Conservation (phyloP, 1,284 basidiomycete species). For the Malassezia vespertilionis region DNA sequence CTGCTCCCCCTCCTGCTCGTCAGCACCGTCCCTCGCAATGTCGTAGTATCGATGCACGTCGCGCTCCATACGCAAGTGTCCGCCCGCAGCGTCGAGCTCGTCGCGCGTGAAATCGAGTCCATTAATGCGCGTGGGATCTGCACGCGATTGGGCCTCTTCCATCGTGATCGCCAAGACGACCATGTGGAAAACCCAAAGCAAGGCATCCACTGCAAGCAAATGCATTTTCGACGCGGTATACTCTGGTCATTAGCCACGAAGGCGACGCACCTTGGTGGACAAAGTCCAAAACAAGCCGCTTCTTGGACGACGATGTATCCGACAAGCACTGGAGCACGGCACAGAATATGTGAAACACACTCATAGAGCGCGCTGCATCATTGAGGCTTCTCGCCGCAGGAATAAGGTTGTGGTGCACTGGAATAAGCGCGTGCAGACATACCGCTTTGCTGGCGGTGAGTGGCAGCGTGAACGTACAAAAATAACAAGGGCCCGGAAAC, state of each 20-base stretch:
- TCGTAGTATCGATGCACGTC: too few relatives aligned
- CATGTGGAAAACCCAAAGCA: conserved; percentile 15
- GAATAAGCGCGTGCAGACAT: conserved; percentile 2
- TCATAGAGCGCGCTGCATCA: neutral
- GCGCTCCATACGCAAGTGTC: too few relatives aligned
- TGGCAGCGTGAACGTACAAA: conserved; percentile 4
- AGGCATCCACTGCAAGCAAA: conserved; percentile 15
- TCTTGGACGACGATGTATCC: conserved; percentile 1
- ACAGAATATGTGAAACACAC: conserved; percentile 1
- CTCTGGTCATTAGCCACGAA: conserved; percentile 4
- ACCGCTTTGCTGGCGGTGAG: conserved; percentile 11
- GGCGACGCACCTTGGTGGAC: conserved; percentile 23
- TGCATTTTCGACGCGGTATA: conserved; percentile 20
- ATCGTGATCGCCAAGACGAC: conserved; percentile 20
- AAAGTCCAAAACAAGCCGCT: conserved; percentile 31
- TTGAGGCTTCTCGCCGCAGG: neutral
- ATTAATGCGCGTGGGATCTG: conserved; percentile 2
- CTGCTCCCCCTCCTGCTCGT: too few relatives aligned
- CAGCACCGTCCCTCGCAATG: too few relatives aligned
- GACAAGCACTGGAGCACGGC: conserved; percentile 1
- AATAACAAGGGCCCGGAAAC: neutral
- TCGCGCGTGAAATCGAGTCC: neutral
- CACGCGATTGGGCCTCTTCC: conserved; percentile 9
- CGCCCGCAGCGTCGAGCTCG: neutral
- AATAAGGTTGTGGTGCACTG: conserved; percentile 2